A percentile compares a stretch with the other conserved stretches of the same genome.
Evolutionary conservation across 2,329 filamentous ascomycete species (phyloP).

Genomic region (Pestalotiopsis sp.): DNA sequence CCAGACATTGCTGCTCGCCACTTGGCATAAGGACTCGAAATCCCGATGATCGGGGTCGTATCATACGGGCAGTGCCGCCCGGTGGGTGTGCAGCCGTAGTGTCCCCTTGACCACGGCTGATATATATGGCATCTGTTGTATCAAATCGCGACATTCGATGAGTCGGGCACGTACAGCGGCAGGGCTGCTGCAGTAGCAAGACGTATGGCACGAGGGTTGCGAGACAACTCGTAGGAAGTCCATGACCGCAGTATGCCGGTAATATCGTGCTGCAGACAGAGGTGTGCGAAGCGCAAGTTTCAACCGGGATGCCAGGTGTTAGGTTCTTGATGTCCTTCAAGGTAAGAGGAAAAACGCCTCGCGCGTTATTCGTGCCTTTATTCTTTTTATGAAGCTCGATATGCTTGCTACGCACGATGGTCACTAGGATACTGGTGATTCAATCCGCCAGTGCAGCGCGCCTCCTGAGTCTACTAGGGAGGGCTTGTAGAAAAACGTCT

Average conservation of each 20-base stretch:
- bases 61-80: slow-evolving; percentile 13
- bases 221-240: slow-evolving; percentile 14
- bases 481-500: slow-evolving; percentile 32
- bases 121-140: slow-evolving; percentile 18
- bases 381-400: not conserved
- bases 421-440: not conserved
- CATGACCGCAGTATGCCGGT: slow-evolving; percentile 13
- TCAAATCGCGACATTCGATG: not conserved
- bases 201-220: slow-evolving; percentile 9
- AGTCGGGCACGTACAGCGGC: slow-evolving; percentile 6
- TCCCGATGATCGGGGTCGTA: slow-evolving; percentile 14
- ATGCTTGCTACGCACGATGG: slow-evolving; percentile 10
- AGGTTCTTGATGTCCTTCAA: not conserved
- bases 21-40: slow-evolving; percentile 17
- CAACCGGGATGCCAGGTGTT: slow-evolving; percentile 1
- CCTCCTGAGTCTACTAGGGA: slow-evolving; percentile 27
- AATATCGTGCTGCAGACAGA: slow-evolving; percentile 18
- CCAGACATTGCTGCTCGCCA: slow-evolving; percentile 16
- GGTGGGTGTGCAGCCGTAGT: slow-evolving; percentile 17
- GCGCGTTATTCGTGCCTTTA: not conserved
- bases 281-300: slow-evolving; percentile 17
- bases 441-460: slow-evolving; percentile 10
- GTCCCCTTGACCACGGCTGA: slow-evolving; percentile 17
- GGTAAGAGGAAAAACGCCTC: slow-evolving; percentile 12
- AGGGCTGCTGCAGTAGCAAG: slow-evolving; percentile 6